These are phyloP conservation scores for Fonsecaea pugnacius DNA, from an alignment of 2,329 filamentous ascomycete species.

Conservation along the genomic window DNA sequence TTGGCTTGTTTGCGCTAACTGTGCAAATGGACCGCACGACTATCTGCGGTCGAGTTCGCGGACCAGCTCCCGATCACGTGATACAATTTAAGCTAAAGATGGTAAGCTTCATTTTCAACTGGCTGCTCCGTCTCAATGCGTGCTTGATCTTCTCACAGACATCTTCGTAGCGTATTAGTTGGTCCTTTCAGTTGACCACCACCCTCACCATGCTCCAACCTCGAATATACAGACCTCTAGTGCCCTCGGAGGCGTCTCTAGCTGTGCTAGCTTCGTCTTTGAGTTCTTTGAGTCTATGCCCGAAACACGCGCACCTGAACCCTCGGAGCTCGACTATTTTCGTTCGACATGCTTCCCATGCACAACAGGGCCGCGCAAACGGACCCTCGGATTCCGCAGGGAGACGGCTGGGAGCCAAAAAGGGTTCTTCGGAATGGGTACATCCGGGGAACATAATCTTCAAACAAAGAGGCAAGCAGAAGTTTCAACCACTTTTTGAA, in stretches of 20 bases:
- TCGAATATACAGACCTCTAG: constrained; percentile 46
- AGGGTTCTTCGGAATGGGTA: constrained; percentile 88
- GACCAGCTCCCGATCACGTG: background rate
- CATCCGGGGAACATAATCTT: constrained; percentile 97
- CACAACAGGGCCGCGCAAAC: constrained; percentile 70
- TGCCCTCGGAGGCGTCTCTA: constrained; percentile 46
- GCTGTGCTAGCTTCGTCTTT: constrained; percentile 39
- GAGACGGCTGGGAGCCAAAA: constrained; percentile 94
- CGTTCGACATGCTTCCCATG: constrained; percentile 66
- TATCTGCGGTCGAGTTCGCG: background rate
- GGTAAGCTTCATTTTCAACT: constrained; percentile 15
- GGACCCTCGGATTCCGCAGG: constrained; percentile 71
- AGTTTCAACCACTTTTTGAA: no score
- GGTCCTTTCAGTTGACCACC: background rate
- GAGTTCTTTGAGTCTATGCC: constrained; percentile 41
- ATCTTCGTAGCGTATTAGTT: background rate
- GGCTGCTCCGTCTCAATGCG: constrained; percentile 2
- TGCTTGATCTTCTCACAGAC: background rate
- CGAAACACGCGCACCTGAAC: constrained; percentile 40
- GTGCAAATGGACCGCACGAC: no score
- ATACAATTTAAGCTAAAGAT: background rate
- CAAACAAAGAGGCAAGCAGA: constrained; percentile 69
- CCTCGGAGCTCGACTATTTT: constrained; percentile 43
- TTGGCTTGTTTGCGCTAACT: no score
- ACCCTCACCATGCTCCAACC: constrained; percentile 48